Base-by-base conservation (phyloP, 2,329 filamentous ascomycete species). In the Phaeosphaeria sp. region DNA sequence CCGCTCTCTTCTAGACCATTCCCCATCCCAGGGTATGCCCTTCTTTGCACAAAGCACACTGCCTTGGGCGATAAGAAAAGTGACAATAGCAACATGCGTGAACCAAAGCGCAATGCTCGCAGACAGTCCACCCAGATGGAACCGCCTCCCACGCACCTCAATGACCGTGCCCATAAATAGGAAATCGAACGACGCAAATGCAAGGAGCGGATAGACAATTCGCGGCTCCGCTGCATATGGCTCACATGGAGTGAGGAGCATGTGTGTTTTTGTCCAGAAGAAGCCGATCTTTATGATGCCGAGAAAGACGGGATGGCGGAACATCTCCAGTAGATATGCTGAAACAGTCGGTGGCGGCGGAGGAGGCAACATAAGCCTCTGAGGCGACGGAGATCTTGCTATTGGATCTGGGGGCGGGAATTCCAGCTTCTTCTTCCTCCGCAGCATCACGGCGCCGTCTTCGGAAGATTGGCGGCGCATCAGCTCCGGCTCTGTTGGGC, bases 241-340 rank as follows among this genome's bases (percentile, higher is more conserved):
- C 73, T 87, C 87, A 74, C 93, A 97, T 0, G 89, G 85, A 47
- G 84, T 82, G 2, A 85, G 82, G 9, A 95, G 77, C 0, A 87
- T 86, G 13, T 84, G 78, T 8, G 93, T 78, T 75, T 96, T 97
- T 49, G 84, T 64, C 6, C 89, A 73, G 66, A 96, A 93, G 1
- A 93, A 66, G 1, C 76, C 66, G 2, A 91, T 76, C 48, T 89
- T 88, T 20, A 84, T 62, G 5, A 79, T 52, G 49, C 59, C 59
- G 25, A 69, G 59, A 9, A 71, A 64, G 6, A 60, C 63, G 76
- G 74, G 74, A 76, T 68, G 61, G 69, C 61, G 63, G 61, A 47
- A 66, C 40, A 55, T 39, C 20, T 30, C 71, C 25, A 60, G 30
- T 15, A 70, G 7, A 2, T 33, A 55, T n/a, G 53, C 56, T 5